Percentiles rank a stretch among this genome's conserved stretches.
Evolutionary conservation across 306 rosid genomes (phyloP).

Genomic region (Prinsepia uniflora): DNA sequence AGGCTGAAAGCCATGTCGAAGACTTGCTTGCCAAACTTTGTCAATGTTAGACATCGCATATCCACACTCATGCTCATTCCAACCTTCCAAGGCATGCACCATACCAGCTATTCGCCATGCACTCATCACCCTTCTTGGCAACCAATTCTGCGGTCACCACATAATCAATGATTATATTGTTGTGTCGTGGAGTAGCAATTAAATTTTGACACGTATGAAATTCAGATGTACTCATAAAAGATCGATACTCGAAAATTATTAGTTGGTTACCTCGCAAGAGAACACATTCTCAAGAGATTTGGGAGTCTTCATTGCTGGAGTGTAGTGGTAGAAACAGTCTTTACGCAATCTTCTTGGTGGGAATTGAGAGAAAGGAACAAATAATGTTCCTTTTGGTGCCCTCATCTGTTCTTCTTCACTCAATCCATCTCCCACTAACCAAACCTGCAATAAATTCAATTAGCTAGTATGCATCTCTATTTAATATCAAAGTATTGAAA

Average conservation of each 20-base stretch:
- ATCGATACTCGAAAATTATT: not conserved
- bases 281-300: constrained; percentile 41
- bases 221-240: too few species aligned
- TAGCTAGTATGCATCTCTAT: not conserved
- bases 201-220: too few species aligned
- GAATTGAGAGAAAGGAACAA: constrained; percentile 54
- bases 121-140: constrained; percentile 79
- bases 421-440: constrained; percentile 59
- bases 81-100: constrained; percentile 65
- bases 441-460: constrained; percentile 31
- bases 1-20: constrained; percentile 65
- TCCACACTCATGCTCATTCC: constrained; percentile 69
- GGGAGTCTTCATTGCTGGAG: constrained; percentile 70
- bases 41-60: constrained; percentile 33
- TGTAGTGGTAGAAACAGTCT: constrained; percentile 52
- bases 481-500: not conserved
- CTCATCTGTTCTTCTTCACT: constrained; percentile 42
- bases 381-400: constrained; percentile 60
- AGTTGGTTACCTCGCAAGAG: constrained; percentile 56
- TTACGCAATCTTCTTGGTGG: constrained; percentile 56
- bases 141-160: constrained; percentile 41
- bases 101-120: constrained; percentile 72
- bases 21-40: constrained; percentile 57
- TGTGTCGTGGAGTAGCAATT: too few species aligned
- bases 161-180: too few species aligned